Evolutionary conservation across 2,329 filamentous ascomycete genomes (phyloP), one percentile per base, ranked within the genome.

Genomic region (Chaetomiaceae sp.): DNA sequence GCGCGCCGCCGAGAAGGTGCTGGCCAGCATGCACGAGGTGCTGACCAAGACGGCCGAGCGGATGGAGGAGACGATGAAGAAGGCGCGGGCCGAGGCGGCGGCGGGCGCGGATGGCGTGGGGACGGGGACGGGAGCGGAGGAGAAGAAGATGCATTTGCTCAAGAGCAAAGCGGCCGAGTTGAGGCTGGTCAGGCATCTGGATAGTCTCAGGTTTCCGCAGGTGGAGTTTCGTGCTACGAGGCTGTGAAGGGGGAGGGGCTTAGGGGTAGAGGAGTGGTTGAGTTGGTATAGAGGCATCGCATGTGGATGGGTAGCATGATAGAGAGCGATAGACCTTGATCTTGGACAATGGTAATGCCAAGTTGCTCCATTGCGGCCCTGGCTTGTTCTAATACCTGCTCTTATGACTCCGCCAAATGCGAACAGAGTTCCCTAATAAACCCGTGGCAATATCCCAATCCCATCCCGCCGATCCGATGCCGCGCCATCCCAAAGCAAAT

Each of bases 11-110:
- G 88, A 94, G 71, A 94, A 88, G 74, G 92, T 96, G 5, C 73
- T 97, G 23, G 90, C 88, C 8, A 94, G 87, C 66, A 97, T 99
- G 92, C 89, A 96, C 66, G 83, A 85, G 62, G 84, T 97, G 36
- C 75, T 99, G 40, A 75, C 77, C 56, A 82, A 80, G 61, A 88
- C 90, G 53, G 78, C 85, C 61, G 75, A 78, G 56, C 83, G 83
- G 61, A 81, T 92, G 74, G 73, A 75, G 50, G 71, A 64, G 11
- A 72, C 78, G 54, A 71, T 77, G 58, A 71, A 71, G 61, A 73
- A 69, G 59, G 77, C 72, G 47, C 70, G 65, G 40, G 71, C 71
- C 4, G 67, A 68, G 36, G 69, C 75, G 59, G 67, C 31, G 23
- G 72, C 72, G 51, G 69, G 66, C 3, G 44, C 38, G 66, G 63